phyloP scores from a whole-genome alignment of 1,284 basidiomycete species.

The Puccinia sorghi region DNA sequence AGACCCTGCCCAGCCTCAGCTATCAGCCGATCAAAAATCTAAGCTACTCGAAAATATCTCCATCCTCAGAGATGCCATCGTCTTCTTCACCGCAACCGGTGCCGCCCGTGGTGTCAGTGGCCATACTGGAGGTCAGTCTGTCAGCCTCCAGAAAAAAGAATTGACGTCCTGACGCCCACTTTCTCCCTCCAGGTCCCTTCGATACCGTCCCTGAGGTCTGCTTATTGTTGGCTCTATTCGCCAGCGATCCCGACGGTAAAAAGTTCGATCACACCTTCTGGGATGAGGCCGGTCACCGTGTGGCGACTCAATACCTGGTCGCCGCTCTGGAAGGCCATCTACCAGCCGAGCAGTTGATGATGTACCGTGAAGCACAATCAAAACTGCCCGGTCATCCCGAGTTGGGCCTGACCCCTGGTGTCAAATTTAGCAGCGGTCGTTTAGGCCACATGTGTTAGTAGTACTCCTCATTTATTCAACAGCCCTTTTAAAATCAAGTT shows the following conservation, averaged over 20 bases:
- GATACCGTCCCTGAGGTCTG: constrained; percentile 80
- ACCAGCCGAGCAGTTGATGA: constrained; percentile 72
- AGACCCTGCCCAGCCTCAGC: constrained; percentile 43
- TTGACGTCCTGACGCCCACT: neutral
- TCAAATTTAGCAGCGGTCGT: constrained; percentile 75
- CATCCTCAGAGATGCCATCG: constrained; percentile 75
- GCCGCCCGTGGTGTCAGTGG: constrained; percentile 62
- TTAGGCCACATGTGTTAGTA: constrained; percentile 52
- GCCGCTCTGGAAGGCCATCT: constrained; percentile 72
- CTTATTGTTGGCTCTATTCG: constrained; percentile 71
- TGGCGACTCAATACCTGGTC: constrained; percentile 79
- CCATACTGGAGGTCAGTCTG: constrained; percentile 40
- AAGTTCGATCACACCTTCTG: constrained; percentile 57
- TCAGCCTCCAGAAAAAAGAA: neutral
- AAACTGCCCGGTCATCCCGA: constrained; percentile 83
- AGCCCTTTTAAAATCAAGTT: constrained; percentile 66
- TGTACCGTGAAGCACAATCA: constrained; percentile 78
- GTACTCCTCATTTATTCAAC: constrained; percentile 54
- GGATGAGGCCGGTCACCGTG: constrained; percentile 70
- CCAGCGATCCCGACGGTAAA: constrained; percentile 62
- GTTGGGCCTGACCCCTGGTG: constrained; percentile 76
- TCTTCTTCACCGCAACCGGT: constrained; percentile 77
- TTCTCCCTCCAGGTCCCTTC: constrained; percentile 69
- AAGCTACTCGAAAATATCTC: constrained; percentile 66
- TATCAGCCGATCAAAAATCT: constrained; percentile 50